Base-by-base conservation (phyloP, 495 filamentous ascomycete species). In the Penicillium steckii region DNA sequence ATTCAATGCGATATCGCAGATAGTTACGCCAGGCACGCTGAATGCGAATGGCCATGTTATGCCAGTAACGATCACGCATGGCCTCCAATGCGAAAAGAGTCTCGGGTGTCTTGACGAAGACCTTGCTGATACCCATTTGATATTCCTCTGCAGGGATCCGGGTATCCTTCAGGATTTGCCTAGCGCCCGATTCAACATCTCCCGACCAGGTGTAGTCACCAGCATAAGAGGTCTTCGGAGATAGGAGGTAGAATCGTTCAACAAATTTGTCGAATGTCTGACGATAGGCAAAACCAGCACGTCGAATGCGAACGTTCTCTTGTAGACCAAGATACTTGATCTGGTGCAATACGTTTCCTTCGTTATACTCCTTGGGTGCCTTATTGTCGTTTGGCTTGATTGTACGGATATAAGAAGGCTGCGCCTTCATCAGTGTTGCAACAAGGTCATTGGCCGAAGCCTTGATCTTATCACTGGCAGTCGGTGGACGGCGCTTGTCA, bases 351-450 rank as follows among this genome's bases (percentile, higher is more conserved):
- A 97, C 95, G 62, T 96, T 97, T 22, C 84, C 84, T 9, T 75
- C 79, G 56, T 95, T 96, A 66, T 96, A 99, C 67, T 99, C 94
- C 18, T 81, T 82, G 0, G 91, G 87, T 8, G 90, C 93, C 69
- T 97, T 97, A 74, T 96, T 97, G 61, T 99, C 95, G 70, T 99
- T 99, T 4, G 95, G 95, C 68, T 99, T 99, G 71, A 99, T 99
- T 3, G 95, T 99, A 59, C 95, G 88, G 64, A 99, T 99, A 64
- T 99, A 99, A 0, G 90, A 95, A 2, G 95, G 95, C 47, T 91
- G 85, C 19, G 90, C 90, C 69, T 96, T 96, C 95, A 97, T 97
- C 60, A 99, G 71, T 3, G 95, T 97, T 0, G 89, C 82, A 12
- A 99, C 95, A 15, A 99, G 77, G 35, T 96, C 91, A 67, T 99